Base-by-base conservation (phyloP, 495 filamentous ascomycete species). In the Daldinia loculata region DNA sequence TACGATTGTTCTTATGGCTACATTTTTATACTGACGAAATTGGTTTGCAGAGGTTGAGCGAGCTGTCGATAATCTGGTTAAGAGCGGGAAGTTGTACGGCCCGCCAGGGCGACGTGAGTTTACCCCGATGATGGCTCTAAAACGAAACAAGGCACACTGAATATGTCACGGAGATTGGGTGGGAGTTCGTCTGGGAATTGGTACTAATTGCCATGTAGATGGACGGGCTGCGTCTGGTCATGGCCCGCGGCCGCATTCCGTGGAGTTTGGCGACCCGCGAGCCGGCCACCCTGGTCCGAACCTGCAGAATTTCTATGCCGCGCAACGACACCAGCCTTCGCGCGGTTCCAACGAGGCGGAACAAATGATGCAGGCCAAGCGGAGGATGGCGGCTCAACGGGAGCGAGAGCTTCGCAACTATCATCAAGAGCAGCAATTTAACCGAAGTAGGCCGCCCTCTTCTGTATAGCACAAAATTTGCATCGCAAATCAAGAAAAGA, bases 381-480 rank as follows among this genome's bases (percentile, higher is more conserved):
- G 95, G 83, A 92, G 94, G 84, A 93, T 97, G 90, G 95, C 95
- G 67, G 95, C 95, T 82, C 95, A 97, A 83, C 92, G 95, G 82
- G 95, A 99, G 86, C 92, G 96, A 81, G 95, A 99, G 85, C 89
- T 99, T 81, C 93, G 95, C 82, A 99, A 99, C 83, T 98, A 98
- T 85, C 95, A 99, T 83, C 95, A 98, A 85, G 95, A 99, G 86
- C 95, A 99, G 87, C 95, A 99, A 89, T 98, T 96, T 86, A 96
- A 98, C 84, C 90, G 95, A 91, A 97, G 95, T 99, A 88, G 86
- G 86, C 86, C 85, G 75, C 84, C 85, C 84, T 87, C 85, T 85
- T 80, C 85, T 85, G 83, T 85, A 84, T 85, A 84, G 81, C 82
- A 82, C 78, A 78, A 76, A 66, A 75, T 74, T 75, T 78, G 74